A percentile compares a stretch with the other conserved stretches of the same genome.
phyloP scores from a whole-genome alignment of 768 basidiomycete species.

The Collybia sordida region DNA sequence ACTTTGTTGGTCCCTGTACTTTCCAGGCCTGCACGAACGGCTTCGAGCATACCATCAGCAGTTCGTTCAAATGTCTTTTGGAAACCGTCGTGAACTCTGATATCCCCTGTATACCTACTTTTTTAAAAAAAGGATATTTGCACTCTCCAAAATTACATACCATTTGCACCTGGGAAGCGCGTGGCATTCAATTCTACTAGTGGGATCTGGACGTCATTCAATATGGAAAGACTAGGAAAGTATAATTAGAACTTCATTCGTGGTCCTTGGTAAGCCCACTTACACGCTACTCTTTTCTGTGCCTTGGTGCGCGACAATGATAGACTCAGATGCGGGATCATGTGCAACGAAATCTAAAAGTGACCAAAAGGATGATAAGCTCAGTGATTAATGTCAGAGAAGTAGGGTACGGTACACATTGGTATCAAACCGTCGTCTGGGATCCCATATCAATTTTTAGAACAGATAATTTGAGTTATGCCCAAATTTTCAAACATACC shows the following conservation, averaged over 20 bases:
- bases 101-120: conserved; percentile 17
- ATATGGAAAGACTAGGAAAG: conserved; percentile 26
- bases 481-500: conserved; percentile 24
- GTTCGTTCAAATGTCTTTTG: conserved; percentile 36
- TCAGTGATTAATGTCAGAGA: background rate
- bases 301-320: conserved; percentile 43
- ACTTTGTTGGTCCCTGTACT: conserved; percentile 29
- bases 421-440: conserved; percentile 11
- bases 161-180: conserved; percentile 24
- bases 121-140: too few relatives aligned
- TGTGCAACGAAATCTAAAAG: conserved; percentile 34
- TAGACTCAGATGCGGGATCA: conserved; percentile 26
- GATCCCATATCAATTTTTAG: background rate
- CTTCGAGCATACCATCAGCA: conserved; percentile 30
- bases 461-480: background rate
- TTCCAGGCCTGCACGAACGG: conserved; percentile 27
- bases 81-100: conserved; percentile 40
- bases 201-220: conserved; percentile 32
- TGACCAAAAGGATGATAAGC: background rate
- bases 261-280: background rate
- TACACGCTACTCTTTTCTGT: conserved; percentile 32
- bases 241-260: background rate
- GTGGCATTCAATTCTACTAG: conserved; percentile 27
- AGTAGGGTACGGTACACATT: conserved; percentile 8
- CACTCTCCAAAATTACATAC: conserved; percentile 13